These are phyloP conservation scores for Serendipita sp. DNA, from an alignment of 768 basidiomycete genomes.

Conservation along the genomic window DNA sequence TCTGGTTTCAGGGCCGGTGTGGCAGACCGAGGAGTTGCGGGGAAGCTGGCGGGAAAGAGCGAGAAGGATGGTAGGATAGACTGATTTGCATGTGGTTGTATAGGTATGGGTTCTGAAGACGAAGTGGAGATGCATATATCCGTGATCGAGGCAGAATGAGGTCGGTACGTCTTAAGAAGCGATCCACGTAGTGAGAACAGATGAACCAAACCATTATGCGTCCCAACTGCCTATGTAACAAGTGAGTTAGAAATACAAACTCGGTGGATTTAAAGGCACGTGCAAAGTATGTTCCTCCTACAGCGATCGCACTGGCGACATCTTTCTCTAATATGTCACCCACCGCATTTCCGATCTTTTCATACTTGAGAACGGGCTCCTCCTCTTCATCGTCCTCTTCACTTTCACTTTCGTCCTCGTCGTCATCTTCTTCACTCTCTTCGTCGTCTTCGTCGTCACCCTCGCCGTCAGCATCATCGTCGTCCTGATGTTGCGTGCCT, in stretches of 20 bases:
- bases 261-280: constrained; percentile 14
- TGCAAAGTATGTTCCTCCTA: constrained; percentile 62
- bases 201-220: constrained; percentile 85
- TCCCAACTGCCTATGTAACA: constrained; percentile 65
- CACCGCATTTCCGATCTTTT: constrained; percentile 54
- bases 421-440: constrained; percentile 17
- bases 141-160: constrained; percentile 72
- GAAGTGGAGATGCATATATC: constrained; percentile 65
- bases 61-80: not conserved
- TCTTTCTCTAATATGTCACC: constrained; percentile 77
- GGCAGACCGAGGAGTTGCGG: not conserved
- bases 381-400: constrained; percentile 67
- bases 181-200: constrained; percentile 64
- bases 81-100: not conserved
- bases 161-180: constrained; percentile 77
- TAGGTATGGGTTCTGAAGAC: not conserved
- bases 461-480: constrained; percentile 9
- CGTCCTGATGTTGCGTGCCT: constrained; percentile 8
- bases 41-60: not conserved
- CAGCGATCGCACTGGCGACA: constrained; percentile 65
- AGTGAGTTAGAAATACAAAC: not conserved
- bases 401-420: constrained; percentile 34
- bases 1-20: not conserved
- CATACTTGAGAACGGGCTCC: constrained; percentile 85
- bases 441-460: constrained; percentile 10